Evolutionary conservation across 2,329 filamentous ascomycete genomes (phyloP), one percentile per base, ranked within the genome.

Genomic region (Pseudopyrenochaeta lycopersici): DNA sequence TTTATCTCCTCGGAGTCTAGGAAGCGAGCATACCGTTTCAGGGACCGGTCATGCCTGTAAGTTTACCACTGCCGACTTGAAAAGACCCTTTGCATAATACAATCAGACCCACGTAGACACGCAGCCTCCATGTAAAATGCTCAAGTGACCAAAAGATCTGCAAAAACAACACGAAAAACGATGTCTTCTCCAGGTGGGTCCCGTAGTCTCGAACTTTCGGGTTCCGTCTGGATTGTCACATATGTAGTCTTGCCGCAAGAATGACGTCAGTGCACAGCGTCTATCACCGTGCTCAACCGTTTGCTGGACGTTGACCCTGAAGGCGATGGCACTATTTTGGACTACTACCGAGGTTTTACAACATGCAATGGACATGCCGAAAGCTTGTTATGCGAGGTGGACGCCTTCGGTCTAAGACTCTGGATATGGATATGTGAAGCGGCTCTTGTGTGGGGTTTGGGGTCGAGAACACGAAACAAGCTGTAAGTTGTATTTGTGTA

Each of bases 271-370:
- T 15, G 17, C 7, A 3, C 9, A 6, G 10, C 36, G 12, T 10
- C 2, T 20, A 3, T 9, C 12, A n/a, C 35, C 17, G 17, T 38
- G 35, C 35, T 38, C 35, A 17, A 6, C 17, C 17, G 20, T 32
- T 45, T 32, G 11, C n/a, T 32, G 29, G n/a, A 32, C 15, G 14
- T n/a, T 4, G 32, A 27, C 44, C 33, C 31, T 39, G 12, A 33
- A 30, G 17, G 12, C 20, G 44, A 35, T 46, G 44, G 32, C 32
- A 32, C 44, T 46, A 46, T 23, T 29, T 46, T 46, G 36, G 36
- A 12, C 18, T 3, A 21, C 4, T 11, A 38, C 15, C 7, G 35
- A 17, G 42, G 30, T 21, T 42, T 29, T 4, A 14, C 39, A 20
- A 10, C 36, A 27, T 14, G 18, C 9, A 27, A 5, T 27, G 23